A percentile compares a stretch with the other conserved stretches of the same genome.
Conservation (phyloP, 2,329 filamentous ascomycete genomes). For the Penicillium hesseltinei region DNA sequence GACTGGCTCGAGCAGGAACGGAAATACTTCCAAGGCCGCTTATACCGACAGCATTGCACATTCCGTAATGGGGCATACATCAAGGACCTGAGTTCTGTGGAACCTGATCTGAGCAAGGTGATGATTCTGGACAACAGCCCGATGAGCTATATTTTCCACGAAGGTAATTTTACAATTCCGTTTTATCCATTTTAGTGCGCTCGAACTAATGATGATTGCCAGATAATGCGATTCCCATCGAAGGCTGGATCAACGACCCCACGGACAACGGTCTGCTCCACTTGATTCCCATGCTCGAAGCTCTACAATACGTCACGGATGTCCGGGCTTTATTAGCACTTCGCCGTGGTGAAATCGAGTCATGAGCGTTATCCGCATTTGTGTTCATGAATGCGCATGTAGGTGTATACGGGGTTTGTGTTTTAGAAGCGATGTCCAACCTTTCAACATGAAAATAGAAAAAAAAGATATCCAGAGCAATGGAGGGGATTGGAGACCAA, state of each 20-base stretch:
- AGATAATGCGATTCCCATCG: conserved; percentile 99
- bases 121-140: conserved; percentile 99
- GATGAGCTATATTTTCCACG: conserved; percentile 96
- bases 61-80: conserved; percentile 95
- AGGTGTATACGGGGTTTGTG: conserved; percentile 23
- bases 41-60: conserved; percentile 96
- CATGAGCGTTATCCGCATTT: conserved; percentile 21
- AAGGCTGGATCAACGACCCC: conserved; percentile 98
- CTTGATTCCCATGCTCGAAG: conserved; percentile 87
- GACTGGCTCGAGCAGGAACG: conserved; percentile 97
- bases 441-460: conserved; percentile 5
- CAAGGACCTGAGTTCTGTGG: conserved; percentile 93
- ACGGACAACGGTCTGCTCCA: conserved; percentile 95
- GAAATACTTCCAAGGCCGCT: conserved; percentile 91
- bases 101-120: conserved; percentile 94
- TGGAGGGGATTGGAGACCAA: not conserved
- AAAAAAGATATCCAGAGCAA: not conserved
- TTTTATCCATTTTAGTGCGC: not conserved
- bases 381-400: conserved; percentile 17
- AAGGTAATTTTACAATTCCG: conserved; percentile 61
- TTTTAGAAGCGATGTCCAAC: conserved; percentile 9
- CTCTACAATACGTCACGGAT: conserved; percentile 93
- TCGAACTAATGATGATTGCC: conserved; percentile 13
- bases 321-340: conserved; percentile 86
- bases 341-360: conserved; percentile 70